Evolutionary conservation across 768 basidiomycete species (phyloP).

Genomic region (Hericium alpestre): DNA sequence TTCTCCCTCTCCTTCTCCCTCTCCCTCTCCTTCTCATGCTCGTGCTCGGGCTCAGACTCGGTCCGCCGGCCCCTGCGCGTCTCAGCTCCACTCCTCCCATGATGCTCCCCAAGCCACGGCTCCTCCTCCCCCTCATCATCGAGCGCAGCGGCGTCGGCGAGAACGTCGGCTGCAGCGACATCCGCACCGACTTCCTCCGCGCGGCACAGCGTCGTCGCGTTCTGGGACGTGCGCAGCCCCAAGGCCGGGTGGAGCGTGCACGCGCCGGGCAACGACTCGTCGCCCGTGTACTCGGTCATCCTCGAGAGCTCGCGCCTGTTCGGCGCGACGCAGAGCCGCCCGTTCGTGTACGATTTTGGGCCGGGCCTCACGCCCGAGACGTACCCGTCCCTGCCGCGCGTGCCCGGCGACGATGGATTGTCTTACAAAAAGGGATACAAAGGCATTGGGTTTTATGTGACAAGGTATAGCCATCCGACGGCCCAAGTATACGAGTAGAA

Average conservation of each 20-base stretch:
- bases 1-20: conserved; percentile 7
- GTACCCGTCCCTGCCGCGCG: conserved; percentile 29
- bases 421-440: conserved; percentile 23
- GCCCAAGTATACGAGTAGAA: background rate
- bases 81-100: conserved; percentile 17
- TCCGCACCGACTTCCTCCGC: conserved; percentile 72
- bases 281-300: conserved; percentile 66
- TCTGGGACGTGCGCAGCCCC: conserved; percentile 71
- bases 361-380: conserved; percentile 46
- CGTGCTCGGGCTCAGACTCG: conserved; percentile 69
- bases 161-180: conserved; percentile 69
- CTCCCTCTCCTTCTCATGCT: conserved; percentile 41
- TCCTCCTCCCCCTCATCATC: conserved; percentile 35
- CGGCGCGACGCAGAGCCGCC: conserved; percentile 65
- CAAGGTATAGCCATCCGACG: conserved; percentile 30
- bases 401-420: conserved; percentile 22
- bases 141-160: conserved; percentile 55
- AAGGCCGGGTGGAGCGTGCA: conserved; percentile 65
- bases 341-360: conserved; percentile 76
- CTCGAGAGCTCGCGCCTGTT: conserved; percentile 73
- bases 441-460: conserved; percentile 40
- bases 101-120: conserved; percentile 1
- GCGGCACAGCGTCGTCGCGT: conserved; percentile 64
- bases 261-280: conserved; percentile 68
- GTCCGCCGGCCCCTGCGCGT: conserved; percentile 24